Base-by-base conservation (phyloP, 257 asterid species). In the Capsicum rhomboideum region DNA sequence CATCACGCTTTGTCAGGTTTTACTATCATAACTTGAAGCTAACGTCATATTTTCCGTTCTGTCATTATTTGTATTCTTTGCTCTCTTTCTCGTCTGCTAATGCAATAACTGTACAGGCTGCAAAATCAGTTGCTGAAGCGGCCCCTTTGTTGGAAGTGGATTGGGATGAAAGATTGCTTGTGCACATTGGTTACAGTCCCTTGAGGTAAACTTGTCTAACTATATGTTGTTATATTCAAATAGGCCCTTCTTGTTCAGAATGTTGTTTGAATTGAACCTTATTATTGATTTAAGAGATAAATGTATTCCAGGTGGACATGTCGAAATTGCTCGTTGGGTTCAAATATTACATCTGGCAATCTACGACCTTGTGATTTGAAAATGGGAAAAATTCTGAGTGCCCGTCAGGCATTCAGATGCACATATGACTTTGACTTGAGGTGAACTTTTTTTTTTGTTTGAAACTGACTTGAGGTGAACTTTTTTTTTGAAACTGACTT, bases 291-390 rank as follows among this genome's bases (percentile, higher is more conserved):
- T 49, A 26, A 29, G 26, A 75, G 26, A 75, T 49, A 26, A 21
- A 49, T 86, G 50, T 82, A 54, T 84, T 86, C 85, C 88, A 95
- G 99, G 89, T 95, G 99, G 99, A 90, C 94, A 54, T 95, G 98
- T 91, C 92, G 97, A 86, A 97, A 86, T 89, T 93, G 97, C 92
- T 90, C 93, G 1, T 85, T 94, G 83, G 89, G 97, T 86, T 85
- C 95, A 83, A 91, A 90, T 88, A 88, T 95, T 58, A 83, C 99
- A 37, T 90, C 97, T 11, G 91, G 91, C 85, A 91, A 91, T 84
- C 90, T 95, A 82, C 88, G 92, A 82, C 99, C 97, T 58, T 95
- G 98, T 93, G 99, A 97, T 89, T 97, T 97, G 85, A 97, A 94
- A 90, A 88, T 92, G 97, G 98, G 97, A 85, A 97, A 90, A 90